Percentiles rank a stretch among this genome's conserved stretches.
phyloP scores from a whole-genome alignment of 2,329 filamentous ascomycete genomes.

The Pseudocercospora musae region DNA sequence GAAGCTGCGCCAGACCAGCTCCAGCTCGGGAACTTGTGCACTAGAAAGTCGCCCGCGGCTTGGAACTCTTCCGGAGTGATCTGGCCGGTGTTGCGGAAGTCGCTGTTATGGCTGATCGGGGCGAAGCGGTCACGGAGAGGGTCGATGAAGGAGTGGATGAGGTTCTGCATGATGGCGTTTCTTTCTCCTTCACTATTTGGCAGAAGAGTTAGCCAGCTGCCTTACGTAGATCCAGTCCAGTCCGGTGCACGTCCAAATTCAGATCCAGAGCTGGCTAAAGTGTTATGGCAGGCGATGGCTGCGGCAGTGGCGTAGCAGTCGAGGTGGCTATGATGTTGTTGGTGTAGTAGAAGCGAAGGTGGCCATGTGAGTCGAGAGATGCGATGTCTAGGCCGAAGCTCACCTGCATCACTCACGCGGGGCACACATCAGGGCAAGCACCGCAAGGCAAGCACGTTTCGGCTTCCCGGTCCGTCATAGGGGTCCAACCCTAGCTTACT shows the following conservation, averaged over 20 bases:
- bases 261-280: background rate
- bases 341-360: background rate
- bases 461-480: background rate
- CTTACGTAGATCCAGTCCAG: background rate
- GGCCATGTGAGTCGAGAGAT: background rate
- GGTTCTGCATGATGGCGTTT: slow-evolving; percentile 67
- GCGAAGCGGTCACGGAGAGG: slow-evolving; percentile 88
- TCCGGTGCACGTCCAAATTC: background rate
- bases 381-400: background rate
- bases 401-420: background rate
- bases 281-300: background rate
- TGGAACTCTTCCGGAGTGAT: slow-evolving; percentile 98
- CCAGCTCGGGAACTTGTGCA: slow-evolving; percentile 99
- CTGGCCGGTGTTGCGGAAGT: slow-evolving; percentile 88
- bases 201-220: background rate
- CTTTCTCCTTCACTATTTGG: background rate
- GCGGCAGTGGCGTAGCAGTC: background rate
- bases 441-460: background rate
- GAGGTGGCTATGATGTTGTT: background rate
- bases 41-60: slow-evolving; percentile 91
- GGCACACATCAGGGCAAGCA: background rate
- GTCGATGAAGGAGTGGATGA: slow-evolving; percentile 83
- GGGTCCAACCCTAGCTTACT: too few relatives aligned
- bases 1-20: slow-evolving; percentile 88
- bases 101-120: slow-evolving; percentile 83